These are phyloP conservation scores for Apiospora pterosperma DNA, from an alignment of 2,329 filamentous ascomycete species.

Conservation along the genomic window DNA sequence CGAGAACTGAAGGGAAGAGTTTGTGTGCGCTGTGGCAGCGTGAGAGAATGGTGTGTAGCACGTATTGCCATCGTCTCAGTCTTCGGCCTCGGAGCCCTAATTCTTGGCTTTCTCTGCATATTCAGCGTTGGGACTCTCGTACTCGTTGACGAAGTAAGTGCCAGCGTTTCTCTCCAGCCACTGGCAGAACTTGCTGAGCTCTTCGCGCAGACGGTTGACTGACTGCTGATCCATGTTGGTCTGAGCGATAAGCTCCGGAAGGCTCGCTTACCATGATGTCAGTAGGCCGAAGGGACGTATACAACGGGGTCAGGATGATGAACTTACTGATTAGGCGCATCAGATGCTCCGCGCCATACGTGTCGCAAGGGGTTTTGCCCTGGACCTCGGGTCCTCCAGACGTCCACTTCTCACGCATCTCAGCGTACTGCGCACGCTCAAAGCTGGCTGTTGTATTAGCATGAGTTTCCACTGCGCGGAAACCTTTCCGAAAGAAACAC, in stretches of 20 bases:
- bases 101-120: conserved; percentile 65
- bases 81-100: conserved; percentile 7
- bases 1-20: neutral
- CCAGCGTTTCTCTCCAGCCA: conserved; percentile 79
- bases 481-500: conserved; percentile 11
- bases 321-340: conserved; percentile 79
- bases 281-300: neutral
- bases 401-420: conserved; percentile 69
- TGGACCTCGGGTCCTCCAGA: conserved; percentile 59
- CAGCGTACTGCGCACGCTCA: conserved; percentile 83
- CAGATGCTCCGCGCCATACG: conserved; percentile 92
- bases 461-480: neutral
- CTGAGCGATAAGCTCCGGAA: conserved; percentile 91
- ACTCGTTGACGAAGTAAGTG: conserved; percentile 74
- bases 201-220: conserved; percentile 82
- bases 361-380: conserved; percentile 71
- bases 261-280: conserved; percentile 57
- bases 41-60: neutral
- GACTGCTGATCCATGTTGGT: conserved; percentile 97
- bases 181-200: conserved; percentile 78
- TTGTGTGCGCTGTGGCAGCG: neutral
- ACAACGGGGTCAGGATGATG: neutral
- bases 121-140: conserved; percentile 68
- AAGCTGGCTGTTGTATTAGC: conserved; percentile 52
- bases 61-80: neutral